Conservation (phyloP, 2,329 filamentous ascomycete genomes). For the Curvularia verruculosa region DNA sequence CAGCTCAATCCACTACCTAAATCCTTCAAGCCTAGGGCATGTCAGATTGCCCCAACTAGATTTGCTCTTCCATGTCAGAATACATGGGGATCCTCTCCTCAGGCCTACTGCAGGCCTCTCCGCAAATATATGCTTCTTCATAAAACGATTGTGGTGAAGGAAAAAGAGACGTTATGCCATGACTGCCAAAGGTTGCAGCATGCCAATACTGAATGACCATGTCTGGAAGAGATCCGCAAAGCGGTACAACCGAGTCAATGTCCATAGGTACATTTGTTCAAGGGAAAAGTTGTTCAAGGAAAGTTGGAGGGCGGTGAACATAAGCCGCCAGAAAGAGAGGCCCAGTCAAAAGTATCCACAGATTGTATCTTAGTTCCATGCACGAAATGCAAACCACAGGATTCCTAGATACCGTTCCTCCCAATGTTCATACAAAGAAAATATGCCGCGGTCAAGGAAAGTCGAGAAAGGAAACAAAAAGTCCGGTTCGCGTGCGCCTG, state of each 20-base stretch:
- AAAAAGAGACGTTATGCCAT: conserved; percentile 12
- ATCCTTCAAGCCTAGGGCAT: conserved; percentile 14
- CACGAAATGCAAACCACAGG: conserved; percentile 22
- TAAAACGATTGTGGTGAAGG: conserved; percentile 22
- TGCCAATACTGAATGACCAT: conserved; percentile 10
- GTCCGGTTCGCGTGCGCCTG: conserved; percentile 43
- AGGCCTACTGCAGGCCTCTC: background rate
- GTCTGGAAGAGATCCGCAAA: conserved; percentile 9
- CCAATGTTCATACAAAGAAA: conserved; percentile 29
- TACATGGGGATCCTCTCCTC: conserved; percentile 11
- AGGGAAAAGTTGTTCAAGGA: conserved; percentile 24
- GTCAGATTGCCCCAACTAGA: conserved; percentile 16
- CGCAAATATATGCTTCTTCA: conserved; percentile 10
- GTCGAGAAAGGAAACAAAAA: conserved; percentile 26
- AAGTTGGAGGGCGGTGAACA: conserved; percentile 20
- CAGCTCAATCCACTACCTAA: conserved; percentile 24
- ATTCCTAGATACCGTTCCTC: conserved; percentile 37
- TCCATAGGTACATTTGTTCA: conserved; percentile 11
- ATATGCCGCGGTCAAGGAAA: conserved; percentile 34
- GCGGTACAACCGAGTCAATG: conserved; percentile 17
- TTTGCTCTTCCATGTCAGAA: conserved; percentile 11
- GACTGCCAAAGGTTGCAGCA: conserved; percentile 6
- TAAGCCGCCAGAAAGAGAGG: conserved; percentile 21
- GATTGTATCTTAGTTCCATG: conserved; percentile 17
- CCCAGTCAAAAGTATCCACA: conserved; percentile 42